phyloP scores from a whole-genome alignment of 1,284 basidiomycete species.

The Limonomyces culmigenus region DNA sequence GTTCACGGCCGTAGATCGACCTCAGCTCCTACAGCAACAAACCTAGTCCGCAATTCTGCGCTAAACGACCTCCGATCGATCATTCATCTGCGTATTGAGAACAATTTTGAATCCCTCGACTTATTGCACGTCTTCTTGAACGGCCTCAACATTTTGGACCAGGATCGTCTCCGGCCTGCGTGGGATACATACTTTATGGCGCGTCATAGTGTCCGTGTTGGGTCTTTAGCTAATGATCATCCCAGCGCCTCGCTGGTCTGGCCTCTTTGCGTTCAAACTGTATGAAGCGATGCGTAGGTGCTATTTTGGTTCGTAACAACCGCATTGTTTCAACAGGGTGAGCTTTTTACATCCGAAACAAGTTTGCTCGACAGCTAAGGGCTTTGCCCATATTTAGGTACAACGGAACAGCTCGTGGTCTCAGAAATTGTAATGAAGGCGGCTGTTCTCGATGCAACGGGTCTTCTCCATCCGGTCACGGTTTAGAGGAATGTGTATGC shows the following conservation, averaged over 20 bases:
- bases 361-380: background rate
- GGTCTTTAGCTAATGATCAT: background rate
- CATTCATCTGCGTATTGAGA: constrained; percentile 54
- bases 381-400: constrained; percentile 30
- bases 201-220: constrained; percentile 8
- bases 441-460: constrained; percentile 75
- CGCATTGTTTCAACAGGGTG: constrained; percentile 87
- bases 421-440: constrained; percentile 80
- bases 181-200: constrained; percentile 98
- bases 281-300: constrained; percentile 96
- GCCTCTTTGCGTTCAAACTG: constrained; percentile 84
- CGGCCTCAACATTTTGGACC: constrained; percentile 48
- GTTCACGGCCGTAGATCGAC: constrained; percentile 27
- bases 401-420: constrained; percentile 89
- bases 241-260: constrained; percentile 68
- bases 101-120: constrained; percentile 41
- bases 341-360: constrained; percentile 6
- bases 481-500: constrained; percentile 79
- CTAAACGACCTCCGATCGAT: constrained; percentile 28
- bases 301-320: constrained; percentile 76
- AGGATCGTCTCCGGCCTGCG: constrained; percentile 62
- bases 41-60: too few species aligned
- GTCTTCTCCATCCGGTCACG: constrained; percentile 20
- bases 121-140: constrained; percentile 52
- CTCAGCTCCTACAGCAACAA: background rate